A percentile compares a stretch with the other conserved stretches of the same genome.
Evolutionary conservation across 1,139 yeast species (phyloP).

Genomic region (Candida dubliniensis): DNA sequence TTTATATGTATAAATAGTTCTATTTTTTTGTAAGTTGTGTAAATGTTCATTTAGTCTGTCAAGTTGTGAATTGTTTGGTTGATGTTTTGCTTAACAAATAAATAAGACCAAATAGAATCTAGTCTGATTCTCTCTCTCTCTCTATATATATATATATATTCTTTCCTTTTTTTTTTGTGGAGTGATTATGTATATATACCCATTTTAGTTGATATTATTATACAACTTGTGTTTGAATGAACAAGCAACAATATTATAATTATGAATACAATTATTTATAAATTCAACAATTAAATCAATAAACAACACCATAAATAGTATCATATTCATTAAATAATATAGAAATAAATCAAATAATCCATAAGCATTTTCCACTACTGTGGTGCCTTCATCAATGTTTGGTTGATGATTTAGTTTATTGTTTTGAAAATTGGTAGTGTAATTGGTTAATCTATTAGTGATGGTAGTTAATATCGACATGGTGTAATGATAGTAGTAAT

Average conservation of each 20-base stretch:
- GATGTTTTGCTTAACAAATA: neutral
- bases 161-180: too few relatives aligned
- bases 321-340: slow-evolving; percentile 14
- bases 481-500: too few relatives aligned
- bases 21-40: too few relatives aligned
- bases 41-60: too few relatives aligned
- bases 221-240: slow-evolving; percentile 17
- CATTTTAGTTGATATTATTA: slow-evolving; percentile 16
- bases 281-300: slow-evolving; percentile 13
- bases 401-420: slow-evolving; percentile 2
- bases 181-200: too few relatives aligned
- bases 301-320: slow-evolving; percentile 13
- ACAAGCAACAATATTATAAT: slow-evolving; percentile 15
- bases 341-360: slow-evolving; percentile 12
- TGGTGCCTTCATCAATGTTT: neutral
- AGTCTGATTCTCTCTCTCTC: too few relatives aligned
- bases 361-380: slow-evolving; percentile 6
- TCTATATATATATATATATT: too few relatives aligned
- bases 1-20: too few relatives aligned
- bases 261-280: slow-evolving; percentile 12
- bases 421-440: neutral
- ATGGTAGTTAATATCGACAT: too few relatives aligned
- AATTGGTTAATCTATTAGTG: too few relatives aligned
- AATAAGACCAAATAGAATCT: neutral
- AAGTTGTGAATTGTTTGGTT: too few relatives aligned